Evolutionary conservation across 2,329 filamentous ascomycete species (phyloP).

Genomic region (Aspergillus luchuensis): DNA sequence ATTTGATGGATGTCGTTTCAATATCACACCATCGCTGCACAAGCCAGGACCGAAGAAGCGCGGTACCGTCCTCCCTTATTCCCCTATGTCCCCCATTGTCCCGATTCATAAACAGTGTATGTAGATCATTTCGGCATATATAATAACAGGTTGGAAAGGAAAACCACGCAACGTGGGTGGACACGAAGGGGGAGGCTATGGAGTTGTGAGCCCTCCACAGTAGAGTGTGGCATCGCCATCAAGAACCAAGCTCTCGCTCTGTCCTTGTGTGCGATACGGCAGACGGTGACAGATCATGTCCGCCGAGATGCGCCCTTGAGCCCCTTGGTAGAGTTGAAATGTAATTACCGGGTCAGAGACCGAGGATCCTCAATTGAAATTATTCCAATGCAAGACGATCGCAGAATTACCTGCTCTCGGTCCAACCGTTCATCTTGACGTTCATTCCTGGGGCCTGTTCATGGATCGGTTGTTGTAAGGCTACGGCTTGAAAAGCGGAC

Average conservation of each 20-base stretch:
- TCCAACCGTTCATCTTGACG: conserved; percentile 44
- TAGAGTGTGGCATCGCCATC: not conserved
- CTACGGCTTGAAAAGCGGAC: conserved; percentile 37
- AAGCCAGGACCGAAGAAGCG: conserved; percentile 8
- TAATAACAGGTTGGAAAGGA: conserved; percentile 20
- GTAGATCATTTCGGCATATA: conserved; percentile 31
- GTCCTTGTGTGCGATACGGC: not conserved
- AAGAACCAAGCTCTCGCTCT: not conserved
- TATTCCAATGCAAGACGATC: not conserved
- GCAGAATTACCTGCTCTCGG: conserved; percentile 28
- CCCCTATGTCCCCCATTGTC: conserved; percentile 3
- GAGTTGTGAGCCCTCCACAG: not conserved
- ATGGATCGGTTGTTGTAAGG: conserved; percentile 37
- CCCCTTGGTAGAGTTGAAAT: not conserved
- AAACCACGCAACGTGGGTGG: conserved; percentile 13
- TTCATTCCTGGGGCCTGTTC: conserved; percentile 33
- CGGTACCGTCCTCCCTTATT: conserved; percentile 5
- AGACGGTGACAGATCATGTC: not conserved
- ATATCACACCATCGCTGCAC: not conserved
- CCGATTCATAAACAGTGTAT: conserved; percentile 20
- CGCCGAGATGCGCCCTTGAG: not conserved
- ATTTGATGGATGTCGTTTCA: too few species aligned
- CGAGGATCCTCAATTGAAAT: not conserved
- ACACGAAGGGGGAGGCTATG: conserved; percentile 2
- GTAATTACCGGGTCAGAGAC: not conserved